These are phyloP conservation scores for Taxillus chinensis DNA, from an alignment of 164 flowering plant genomes.

Conservation along the genomic window DNA sequence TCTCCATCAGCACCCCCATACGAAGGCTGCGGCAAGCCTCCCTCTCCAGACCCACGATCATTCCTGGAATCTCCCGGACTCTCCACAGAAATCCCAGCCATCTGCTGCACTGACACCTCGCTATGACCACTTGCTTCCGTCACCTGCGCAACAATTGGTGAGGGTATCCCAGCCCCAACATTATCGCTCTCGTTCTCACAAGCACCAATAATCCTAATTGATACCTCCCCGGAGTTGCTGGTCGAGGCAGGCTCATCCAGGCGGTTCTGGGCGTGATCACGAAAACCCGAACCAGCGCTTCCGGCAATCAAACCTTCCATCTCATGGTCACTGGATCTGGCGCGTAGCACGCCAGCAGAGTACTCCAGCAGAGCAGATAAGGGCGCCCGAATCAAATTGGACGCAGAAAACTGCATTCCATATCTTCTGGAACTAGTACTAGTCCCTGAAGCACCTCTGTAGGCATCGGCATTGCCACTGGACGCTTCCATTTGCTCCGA, in stretches of 20 bases:
- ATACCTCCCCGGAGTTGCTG: conserved; percentile 59
- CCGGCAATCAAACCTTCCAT: conserved; percentile 33
- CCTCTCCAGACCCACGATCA: conserved; percentile 30
- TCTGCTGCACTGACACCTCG: conserved; percentile 15
- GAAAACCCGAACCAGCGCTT: conserved; percentile 7
- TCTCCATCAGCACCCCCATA: conserved; percentile 34
- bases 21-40: conserved; percentile 21
- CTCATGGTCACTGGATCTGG: conserved; percentile 46
- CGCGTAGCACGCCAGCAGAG: conserved; percentile 51
- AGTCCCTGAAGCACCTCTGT: conserved; percentile 28
- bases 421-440: conserved; percentile 33
- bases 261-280: conserved; percentile 18
- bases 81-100: conserved; percentile 16
- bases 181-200: conserved; percentile 58
- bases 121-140: background rate
- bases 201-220: conserved; percentile 80
- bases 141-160: background rate
- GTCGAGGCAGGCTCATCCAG: conserved; percentile 22
- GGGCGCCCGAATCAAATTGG: conserved; percentile 73
- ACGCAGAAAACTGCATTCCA: conserved; percentile 53
- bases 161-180: conserved; percentile 12
- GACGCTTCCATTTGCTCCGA: conserved; percentile 48
- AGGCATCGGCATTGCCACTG: conserved; percentile 36
- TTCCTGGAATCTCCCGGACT: conserved; percentile 25
- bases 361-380: conserved; percentile 77